phyloP scores from a whole-genome alignment of 2,329 filamentous ascomycete species.

The Bipolaris gigantea region DNA sequence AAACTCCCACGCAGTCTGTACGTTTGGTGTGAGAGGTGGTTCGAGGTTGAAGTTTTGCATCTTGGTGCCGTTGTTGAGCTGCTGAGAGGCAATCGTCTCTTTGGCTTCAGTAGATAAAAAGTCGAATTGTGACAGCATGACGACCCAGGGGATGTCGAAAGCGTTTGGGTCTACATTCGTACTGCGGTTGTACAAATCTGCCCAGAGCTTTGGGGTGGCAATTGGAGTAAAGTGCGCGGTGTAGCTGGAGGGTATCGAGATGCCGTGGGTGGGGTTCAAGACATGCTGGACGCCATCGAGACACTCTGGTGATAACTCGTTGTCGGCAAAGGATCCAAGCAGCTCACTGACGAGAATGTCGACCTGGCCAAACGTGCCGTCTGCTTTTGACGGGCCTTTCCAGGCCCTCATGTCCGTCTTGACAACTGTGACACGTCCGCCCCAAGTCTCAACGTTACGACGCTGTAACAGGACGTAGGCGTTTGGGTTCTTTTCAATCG shows the following conservation, averaged over 20 bases:
- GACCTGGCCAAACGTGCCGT: constrained; percentile 65
- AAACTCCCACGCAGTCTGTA: constrained; percentile 81
- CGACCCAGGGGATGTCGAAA: constrained; percentile 91
- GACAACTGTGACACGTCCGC: constrained; percentile 76
- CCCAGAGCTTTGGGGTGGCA: constrained; percentile 79
- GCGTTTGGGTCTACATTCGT: constrained; percentile 65
- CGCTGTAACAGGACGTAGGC: constrained; percentile 90
- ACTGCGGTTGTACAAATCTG: constrained; percentile 71
- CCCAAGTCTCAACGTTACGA: constrained; percentile 81
- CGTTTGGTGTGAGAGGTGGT: constrained; percentile 47
- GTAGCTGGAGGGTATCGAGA: constrained; percentile 92
- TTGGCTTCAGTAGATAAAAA: constrained; percentile 66
- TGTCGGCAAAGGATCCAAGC: constrained; percentile 93
- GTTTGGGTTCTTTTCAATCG: constrained; percentile 97
- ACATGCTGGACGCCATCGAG: constrained; percentile 94
- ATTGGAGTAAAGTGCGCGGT: constrained; percentile 94
- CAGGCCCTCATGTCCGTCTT: constrained; percentile 98
- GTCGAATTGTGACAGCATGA: constrained; percentile 87
- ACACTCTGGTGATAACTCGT: constrained; percentile 95
- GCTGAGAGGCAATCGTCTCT: constrained; percentile 51
- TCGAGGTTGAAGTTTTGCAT: constrained; percentile 40
- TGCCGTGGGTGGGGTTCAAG: constrained; percentile 75
- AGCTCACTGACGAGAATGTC: constrained; percentile 95
- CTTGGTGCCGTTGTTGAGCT: constrained; percentile 48
- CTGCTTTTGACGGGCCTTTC: constrained; percentile 71